These are phyloP conservation scores for Yamadazyma trypodendri DNA, from an alignment of 1,139 yeast genomes.

Conservation along the genomic window DNA sequence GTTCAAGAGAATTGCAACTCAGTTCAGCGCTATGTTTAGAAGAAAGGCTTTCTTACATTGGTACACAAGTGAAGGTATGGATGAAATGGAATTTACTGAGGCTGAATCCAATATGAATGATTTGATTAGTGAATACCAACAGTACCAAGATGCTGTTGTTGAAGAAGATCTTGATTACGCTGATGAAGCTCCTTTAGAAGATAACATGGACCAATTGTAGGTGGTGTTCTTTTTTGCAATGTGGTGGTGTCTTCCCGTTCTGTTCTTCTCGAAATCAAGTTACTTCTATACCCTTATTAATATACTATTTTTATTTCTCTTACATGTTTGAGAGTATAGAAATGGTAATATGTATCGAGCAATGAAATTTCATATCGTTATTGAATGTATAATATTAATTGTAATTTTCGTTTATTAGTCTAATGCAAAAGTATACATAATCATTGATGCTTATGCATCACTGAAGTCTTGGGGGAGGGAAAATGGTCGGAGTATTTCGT, in stretches of 20 bases:
- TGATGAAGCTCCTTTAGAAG: slow-evolving; percentile 62
- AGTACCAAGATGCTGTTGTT: slow-evolving; percentile 81
- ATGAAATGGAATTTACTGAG: slow-evolving; percentile 88
- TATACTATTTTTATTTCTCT: slow-evolving; percentile 3
- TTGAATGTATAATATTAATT: slow-evolving; percentile 5
- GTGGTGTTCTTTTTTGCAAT: background rate
- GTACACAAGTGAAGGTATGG: slow-evolving; percentile 96
- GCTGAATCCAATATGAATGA: slow-evolving; percentile 84
- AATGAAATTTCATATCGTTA: background rate
- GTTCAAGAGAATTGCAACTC: slow-evolving; percentile 86
- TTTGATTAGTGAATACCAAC: slow-evolving; percentile 86
- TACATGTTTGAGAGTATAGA: background rate
- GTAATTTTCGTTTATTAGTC: slow-evolving; percentile 1
- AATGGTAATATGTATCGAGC: too few relatives aligned
- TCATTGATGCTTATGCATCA: background rate
- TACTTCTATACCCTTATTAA: slow-evolving; percentile 4
- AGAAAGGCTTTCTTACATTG: slow-evolving; percentile 95
- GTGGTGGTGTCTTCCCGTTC: slow-evolving; percentile 3
- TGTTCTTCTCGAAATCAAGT: slow-evolving; percentile 3
- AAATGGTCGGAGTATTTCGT: background rate
- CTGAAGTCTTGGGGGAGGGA: background rate
- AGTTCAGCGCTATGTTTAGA: slow-evolving; percentile 88
- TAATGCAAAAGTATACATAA: slow-evolving; percentile 2
- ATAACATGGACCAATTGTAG: slow-evolving; percentile 40
- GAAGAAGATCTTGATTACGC: slow-evolving; percentile 72